A percentile compares a stretch with the other conserved stretches of the same genome.
Conservation (phyloP, 73 alveolate species). For the Paramecium sexaurelia region DNA sequence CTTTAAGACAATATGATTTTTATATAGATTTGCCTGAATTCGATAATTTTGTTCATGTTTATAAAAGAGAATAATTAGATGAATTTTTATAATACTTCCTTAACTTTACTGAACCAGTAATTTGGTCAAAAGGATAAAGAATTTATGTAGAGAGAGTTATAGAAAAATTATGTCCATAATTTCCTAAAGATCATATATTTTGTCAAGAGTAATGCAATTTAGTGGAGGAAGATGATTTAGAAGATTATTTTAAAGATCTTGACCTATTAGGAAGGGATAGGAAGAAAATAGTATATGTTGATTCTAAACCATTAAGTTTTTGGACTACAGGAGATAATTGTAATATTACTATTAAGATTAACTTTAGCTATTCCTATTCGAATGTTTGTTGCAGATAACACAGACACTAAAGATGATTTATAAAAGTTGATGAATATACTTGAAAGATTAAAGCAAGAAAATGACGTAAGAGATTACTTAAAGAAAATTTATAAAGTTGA, state of each 20-base stretch:
- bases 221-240: slow-evolving; percentile 62
- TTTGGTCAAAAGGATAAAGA: slow-evolving; percentile 61
- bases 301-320: slow-evolving; percentile 64
- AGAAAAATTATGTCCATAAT: slow-evolving; percentile 54
- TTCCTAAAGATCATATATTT: slow-evolving; percentile 59
- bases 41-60: slow-evolving; percentile 56
- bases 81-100: slow-evolving; percentile 57
- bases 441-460: slow-evolving; percentile 13
- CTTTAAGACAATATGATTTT: slow-evolving; percentile 62
- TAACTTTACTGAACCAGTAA: slow-evolving; percentile 54
- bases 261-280: slow-evolving; percentile 62
- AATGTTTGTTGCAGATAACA: slow-evolving; percentile 58
- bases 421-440: slow-evolving; percentile 13
- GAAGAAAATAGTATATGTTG: slow-evolving; percentile 60
- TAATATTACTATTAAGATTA: not conserved
- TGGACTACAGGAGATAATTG: slow-evolving; percentile 68
- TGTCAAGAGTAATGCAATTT: slow-evolving; percentile 51
- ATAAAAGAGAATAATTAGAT: slow-evolving; percentile 63
- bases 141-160: slow-evolving; percentile 64
- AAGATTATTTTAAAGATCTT: slow-evolving; percentile 62
- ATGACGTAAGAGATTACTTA: slow-evolving; percentile 64
- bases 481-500: slow-evolving; percentile 30
- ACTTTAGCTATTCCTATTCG: slow-evolving; percentile 55
- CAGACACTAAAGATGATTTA: slow-evolving; percentile 54
- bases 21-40: slow-evolving; percentile 66